These are phyloP conservation scores for Yarrowia galli DNA, from an alignment of 1,139 yeast genomes.

Conservation along the genomic window DNA sequence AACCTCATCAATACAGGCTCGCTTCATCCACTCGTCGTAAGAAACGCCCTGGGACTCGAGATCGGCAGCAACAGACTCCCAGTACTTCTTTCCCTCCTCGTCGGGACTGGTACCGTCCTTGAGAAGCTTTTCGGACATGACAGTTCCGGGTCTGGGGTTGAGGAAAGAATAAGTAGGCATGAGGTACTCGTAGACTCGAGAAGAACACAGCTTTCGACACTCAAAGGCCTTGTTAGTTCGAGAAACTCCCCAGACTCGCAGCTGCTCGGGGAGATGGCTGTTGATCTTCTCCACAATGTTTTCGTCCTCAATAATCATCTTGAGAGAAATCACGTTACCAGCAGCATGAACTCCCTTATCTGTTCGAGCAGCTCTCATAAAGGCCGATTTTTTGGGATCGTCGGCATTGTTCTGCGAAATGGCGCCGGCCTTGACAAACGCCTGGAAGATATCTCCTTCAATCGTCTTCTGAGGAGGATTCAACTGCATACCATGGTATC, in stretches of 20 bases:
- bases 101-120: slow-evolving; percentile 63
- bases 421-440: slow-evolving; percentile 89
- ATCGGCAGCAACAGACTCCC: slow-evolving; percentile 59
- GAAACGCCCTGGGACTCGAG: slow-evolving; percentile 47
- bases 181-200: slow-evolving; percentile 90
- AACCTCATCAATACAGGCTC: slow-evolving; percentile 42
- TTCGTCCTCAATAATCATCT: slow-evolving; percentile 87
- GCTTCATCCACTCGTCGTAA: slow-evolving; percentile 33
- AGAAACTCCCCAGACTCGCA: slow-evolving; percentile 91
- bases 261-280: slow-evolving; percentile 76
- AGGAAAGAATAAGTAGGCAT: slow-evolving; percentile 88
- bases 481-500: slow-evolving; percentile 97
- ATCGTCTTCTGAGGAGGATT: slow-evolving; percentile 92
- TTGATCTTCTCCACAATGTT: slow-evolving; percentile 79
- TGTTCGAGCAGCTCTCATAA: slow-evolving; percentile 96
- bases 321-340: slow-evolving; percentile 88
- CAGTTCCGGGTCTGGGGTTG: slow-evolving; percentile 84
- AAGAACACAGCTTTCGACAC: slow-evolving; percentile 93
- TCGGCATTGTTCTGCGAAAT: slow-evolving; percentile 86
- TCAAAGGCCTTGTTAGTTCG: slow-evolving; percentile 92
- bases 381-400: slow-evolving; percentile 87
- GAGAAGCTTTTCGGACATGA: slow-evolving; percentile 63
- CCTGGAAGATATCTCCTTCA: slow-evolving; percentile 87
- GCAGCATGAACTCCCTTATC: slow-evolving; percentile 99
- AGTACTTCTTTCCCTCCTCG: slow-evolving; percentile 73